Evolutionary conservation across 1,284 basidiomycete genomes (phyloP), one percentile per base, ranked within the genome.

Genomic region (Neolentinus lepideus): DNA sequence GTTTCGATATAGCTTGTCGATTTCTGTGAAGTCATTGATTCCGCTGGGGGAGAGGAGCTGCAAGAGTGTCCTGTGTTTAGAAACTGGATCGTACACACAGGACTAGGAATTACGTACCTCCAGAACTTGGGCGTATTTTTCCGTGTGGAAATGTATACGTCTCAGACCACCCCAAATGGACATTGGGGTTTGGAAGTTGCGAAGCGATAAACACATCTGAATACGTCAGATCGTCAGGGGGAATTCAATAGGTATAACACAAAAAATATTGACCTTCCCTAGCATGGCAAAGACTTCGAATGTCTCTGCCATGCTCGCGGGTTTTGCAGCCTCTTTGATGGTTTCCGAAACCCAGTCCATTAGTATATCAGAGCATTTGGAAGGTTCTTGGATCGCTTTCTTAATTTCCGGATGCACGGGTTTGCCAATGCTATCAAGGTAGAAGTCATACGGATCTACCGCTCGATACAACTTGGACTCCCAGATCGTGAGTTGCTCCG

Each of bases 91-190:
- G 9, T 3, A 43, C 38, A 21, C 16, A n/a, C 16, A n/a, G 6
- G 38, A 16, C 16, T n/a, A 43, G 16, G 12, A 43, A n/a, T 4
- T 4, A n/a, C 38, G 12, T 16, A 43, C 38, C 38, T 43, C 19
- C 16, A 43, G 12, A 43, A 43, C 19, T 8, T 43, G 16, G 16
- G 8, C 38, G 16, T n/a, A 21, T n/a, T 43, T 21, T 21, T 6
- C 3, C 38, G 6, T 16, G 6, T 21, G 6, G 38, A 6, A 31
- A 12, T 6, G 12, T 6, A 43, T 16, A 55, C 14, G 57, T 56
- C 10, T 54, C 57, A 35, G 59, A 56, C 21, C 47, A 50, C 9
- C 47, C 8, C 11, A 12, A 26, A 50, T 50, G 4, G 47, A 25
- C 47, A 50, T 10, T 3, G 47, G 9, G 3, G 47, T n/a, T 12